phyloP scores from a whole-genome alignment of 441 rosid genomes.

The Adansonia gregorii region DNA sequence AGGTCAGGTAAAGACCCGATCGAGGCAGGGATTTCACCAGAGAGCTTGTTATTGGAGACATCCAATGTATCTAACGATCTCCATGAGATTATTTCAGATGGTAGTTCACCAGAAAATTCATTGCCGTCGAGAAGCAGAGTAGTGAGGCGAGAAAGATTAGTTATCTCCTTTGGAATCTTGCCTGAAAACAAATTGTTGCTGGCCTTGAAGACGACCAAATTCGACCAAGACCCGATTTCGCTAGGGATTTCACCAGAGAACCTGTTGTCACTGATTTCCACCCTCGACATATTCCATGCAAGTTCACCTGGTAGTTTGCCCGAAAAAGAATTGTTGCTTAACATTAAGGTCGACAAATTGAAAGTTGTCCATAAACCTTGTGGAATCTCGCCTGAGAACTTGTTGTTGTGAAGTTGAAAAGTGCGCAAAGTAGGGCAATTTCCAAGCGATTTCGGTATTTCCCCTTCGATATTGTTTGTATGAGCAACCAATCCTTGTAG shows the following conservation, averaged over 20 bases:
- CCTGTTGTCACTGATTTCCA: background rate
- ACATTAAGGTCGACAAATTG: background rate
- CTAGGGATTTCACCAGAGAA: background rate
- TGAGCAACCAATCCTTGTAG: background rate
- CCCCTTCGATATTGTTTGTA: background rate
- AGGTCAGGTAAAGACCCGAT: background rate
- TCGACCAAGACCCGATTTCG: background rate
- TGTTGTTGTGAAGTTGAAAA: background rate
- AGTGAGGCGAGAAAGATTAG: background rate
- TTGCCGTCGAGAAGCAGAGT: background rate
- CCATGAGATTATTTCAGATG: conserved; percentile 3
- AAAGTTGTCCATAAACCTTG: background rate
- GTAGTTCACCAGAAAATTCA: background rate
- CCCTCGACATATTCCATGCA: conserved; percentile 8
- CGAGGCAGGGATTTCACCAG: background rate
- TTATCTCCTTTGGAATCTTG: background rate
- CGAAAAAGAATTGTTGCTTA: background rate
- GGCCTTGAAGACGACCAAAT: background rate
- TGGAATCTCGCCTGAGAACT: conserved; percentile 10
- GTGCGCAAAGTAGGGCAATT: background rate
- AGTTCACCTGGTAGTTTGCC: background rate
- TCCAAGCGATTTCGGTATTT: background rate
- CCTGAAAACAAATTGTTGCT: background rate
- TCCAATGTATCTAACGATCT: background rate
- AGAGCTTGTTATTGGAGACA: background rate